phyloP scores from a whole-genome alignment of 2,329 filamentous ascomycete genomes.

The Claviceps quebecensis region DNA sequence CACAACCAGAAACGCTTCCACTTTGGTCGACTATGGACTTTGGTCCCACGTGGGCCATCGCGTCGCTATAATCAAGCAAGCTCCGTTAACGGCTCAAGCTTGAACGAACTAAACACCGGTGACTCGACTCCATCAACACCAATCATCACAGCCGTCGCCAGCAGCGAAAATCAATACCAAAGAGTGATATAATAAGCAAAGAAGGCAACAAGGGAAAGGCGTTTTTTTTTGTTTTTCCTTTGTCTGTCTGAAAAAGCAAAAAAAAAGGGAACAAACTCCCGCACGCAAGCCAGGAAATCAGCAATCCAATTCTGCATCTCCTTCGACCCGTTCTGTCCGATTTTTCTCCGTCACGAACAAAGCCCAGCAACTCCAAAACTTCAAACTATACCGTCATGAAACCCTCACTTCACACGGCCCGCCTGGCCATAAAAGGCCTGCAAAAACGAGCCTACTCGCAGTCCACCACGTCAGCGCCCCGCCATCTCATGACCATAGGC shows the following conservation, averaged over 20 bases:
- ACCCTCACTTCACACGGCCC: constrained; percentile 19
- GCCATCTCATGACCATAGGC: constrained; percentile 83
- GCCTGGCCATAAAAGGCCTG: constrained; percentile 19
- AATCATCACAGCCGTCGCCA: background rate
- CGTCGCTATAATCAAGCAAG: background rate
- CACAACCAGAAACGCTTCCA: background rate
- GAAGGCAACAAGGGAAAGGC: background rate
- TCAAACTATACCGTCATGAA: constrained; percentile 16
- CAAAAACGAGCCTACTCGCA: constrained; percentile 31
- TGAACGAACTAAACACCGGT: background rate
- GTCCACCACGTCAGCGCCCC: constrained; percentile 32
- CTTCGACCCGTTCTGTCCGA: too few species aligned
- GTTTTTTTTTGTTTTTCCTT: too few species aligned
- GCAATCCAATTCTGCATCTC: too few species aligned
- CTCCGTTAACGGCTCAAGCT: background rate
- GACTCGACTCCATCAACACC: background rate
- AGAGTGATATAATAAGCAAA: background rate
- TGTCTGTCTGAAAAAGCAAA: too few species aligned
- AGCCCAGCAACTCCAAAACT: background rate
- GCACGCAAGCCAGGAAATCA: too few species aligned
- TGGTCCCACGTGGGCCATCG: background rate
- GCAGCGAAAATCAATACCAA: background rate
- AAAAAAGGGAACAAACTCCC: too few species aligned
- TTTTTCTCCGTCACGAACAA: too few species aligned
- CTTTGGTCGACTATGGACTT: background rate